phyloP scores from a whole-genome alignment of 768 basidiomycete species.

The Candolleomyces aberdarensis region DNA sequence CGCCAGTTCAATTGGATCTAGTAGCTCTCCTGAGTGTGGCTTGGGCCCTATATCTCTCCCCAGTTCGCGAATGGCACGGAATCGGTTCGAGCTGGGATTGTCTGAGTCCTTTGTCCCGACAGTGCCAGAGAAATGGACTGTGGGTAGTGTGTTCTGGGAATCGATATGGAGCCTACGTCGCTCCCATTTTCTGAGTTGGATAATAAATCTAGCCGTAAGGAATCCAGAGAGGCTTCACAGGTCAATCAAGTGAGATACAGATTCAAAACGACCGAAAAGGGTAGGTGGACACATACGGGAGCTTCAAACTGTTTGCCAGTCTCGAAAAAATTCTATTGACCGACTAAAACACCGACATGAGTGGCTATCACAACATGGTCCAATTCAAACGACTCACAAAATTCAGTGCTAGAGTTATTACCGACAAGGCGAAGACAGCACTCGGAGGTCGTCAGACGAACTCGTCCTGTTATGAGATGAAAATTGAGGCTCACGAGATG shows the following conservation, averaged over 20 bases:
- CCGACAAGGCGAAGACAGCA: slow-evolving; percentile 1
- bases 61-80: background rate
- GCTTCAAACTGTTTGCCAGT: slow-evolving; percentile 5
- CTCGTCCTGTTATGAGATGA: background rate
- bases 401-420: background rate
- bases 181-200: slow-evolving; percentile 7
- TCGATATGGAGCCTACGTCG: background rate
- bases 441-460: background rate
- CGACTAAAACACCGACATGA: background rate
- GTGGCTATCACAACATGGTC: background rate
- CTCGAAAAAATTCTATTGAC: background rate
- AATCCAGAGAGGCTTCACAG: slow-evolving; percentile 2
- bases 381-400: background rate
- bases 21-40: background rate
- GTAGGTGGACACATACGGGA: background rate
- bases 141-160: background rate
- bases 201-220: slow-evolving; percentile 8
- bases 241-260: too few relatives aligned
- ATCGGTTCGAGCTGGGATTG: background rate
- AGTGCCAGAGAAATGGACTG: background rate
- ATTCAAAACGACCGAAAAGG: too few relatives aligned
- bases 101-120: background rate
- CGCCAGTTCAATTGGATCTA: too few relatives aligned
- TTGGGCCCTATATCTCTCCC: background rate
- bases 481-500: background rate